A percentile compares a stretch with the other conserved stretches of the same genome.
These are phyloP conservation scores for Pyrrhoderma lamaoense DNA, from an alignment of 1,284 basidiomycete species.

Conservation along the genomic window DNA sequence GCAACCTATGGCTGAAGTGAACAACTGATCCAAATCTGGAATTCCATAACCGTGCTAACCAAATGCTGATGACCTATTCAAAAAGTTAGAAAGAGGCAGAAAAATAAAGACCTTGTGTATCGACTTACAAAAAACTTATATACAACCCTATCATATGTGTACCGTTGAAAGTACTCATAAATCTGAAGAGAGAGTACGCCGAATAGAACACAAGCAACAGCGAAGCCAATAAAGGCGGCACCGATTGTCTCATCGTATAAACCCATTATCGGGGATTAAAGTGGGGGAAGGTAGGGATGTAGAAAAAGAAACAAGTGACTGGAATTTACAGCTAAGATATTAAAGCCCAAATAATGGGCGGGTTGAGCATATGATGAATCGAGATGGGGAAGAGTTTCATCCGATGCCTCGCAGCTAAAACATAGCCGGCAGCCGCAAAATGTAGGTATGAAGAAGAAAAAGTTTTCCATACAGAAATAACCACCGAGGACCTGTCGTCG, in stretches of 20 bases:
- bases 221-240: conserved; percentile 51
- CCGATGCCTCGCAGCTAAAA: too few species aligned
- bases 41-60: conserved; percentile 29
- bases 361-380: too few species aligned
- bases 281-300: conserved; percentile 1
- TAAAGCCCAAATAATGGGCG: too few species aligned
- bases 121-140: conserved; percentile 50
- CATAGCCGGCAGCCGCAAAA: too few species aligned
- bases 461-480: too few species aligned
- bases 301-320: background rate
- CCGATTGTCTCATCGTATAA: conserved; percentile 48
- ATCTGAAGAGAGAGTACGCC: conserved; percentile 48
- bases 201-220: conserved; percentile 37
- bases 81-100: background rate
- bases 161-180: conserved; percentile 47
- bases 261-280: conserved; percentile 1
- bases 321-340: too few species aligned
- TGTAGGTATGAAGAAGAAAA: too few species aligned
- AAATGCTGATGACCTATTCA: conserved; percentile 37
- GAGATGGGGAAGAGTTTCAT: too few species aligned
- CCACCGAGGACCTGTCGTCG: too few species aligned
- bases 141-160: conserved; percentile 41
- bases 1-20: conserved; percentile 29
- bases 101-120: background rate
- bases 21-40: background rate